A percentile compares a stretch with the other conserved stretches of the same genome.
These are phyloP conservation scores for Phytopythium ostracodes DNA, from an alignment of 352 stramenopile genomes.

Conservation along the genomic window DNA sequence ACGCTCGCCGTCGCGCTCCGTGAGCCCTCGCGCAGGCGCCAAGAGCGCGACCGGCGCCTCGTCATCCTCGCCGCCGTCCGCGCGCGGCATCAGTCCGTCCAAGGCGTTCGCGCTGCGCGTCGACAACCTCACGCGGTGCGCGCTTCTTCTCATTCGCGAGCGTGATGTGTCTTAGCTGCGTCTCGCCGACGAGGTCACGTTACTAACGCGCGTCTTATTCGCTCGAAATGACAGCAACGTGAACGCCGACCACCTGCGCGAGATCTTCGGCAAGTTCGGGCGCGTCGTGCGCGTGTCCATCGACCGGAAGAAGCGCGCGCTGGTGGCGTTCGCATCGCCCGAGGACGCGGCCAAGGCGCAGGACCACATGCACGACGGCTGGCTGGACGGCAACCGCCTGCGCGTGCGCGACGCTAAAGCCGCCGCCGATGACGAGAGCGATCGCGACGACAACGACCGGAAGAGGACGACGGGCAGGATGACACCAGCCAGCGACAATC, in stretches of 20 bases:
- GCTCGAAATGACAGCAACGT: slow-evolving; percentile 44
- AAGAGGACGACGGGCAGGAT: neutral
- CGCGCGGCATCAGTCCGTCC: slow-evolving; percentile 5
- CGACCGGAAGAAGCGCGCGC: slow-evolving; percentile 29
- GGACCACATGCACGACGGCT: slow-evolving; percentile 81
- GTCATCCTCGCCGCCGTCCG: neutral
- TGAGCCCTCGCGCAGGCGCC: neutral
- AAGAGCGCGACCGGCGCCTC: neutral
- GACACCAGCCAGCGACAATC: slow-evolving; percentile 1
- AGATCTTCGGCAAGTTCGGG: slow-evolving; percentile 89
- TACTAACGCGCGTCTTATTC: neutral
- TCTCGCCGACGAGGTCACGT: no score
- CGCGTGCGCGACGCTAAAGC: slow-evolving; percentile 33
- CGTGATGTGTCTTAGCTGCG: no score
- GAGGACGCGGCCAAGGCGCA: slow-evolving; percentile 54
- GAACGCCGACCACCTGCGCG: slow-evolving; percentile 69
- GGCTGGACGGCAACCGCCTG: slow-evolving; percentile 78
- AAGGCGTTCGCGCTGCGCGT: slow-evolving; percentile 49
- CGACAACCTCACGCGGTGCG: slow-evolving; percentile 73
- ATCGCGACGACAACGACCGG: neutral
- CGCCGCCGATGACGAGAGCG: slow-evolving; percentile 6
- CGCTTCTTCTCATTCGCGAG: no score
- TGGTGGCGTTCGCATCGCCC: slow-evolving; percentile 52
- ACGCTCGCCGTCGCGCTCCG: slow-evolving; percentile 1
- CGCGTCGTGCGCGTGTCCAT: slow-evolving; percentile 53